Evolutionary conservation across 768 basidiomycete genomes (phyloP), one percentile per base, ranked within the genome.

Genomic region (Suillus plorans): DNA sequence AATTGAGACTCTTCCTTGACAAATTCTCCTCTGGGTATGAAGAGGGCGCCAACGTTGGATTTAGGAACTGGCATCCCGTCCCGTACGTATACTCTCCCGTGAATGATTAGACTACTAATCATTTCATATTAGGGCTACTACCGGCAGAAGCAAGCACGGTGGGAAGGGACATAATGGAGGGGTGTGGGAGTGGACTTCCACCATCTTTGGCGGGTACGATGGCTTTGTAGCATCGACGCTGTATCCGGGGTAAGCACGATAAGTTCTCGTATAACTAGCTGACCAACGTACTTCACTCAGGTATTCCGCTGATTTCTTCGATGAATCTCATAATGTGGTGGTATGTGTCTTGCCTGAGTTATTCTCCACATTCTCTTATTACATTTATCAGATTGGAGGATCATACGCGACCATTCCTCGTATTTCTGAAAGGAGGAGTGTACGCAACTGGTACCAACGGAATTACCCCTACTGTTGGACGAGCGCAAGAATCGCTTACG

Each of bases 161-260:
- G 86, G 87, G 3, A 85, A 80, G 73, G 91, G 92, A 13, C 86
- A 88, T 67, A 98, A 99, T 69, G 97, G 97, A 8, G 97, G 97
- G 6, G 90, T 97, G 18, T 99, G 97, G 95, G 95, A 98, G 80
- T 99, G 96, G 96, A 97, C 97, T 0, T 90, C 90, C 22, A 95
- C 95, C 18, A 69, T 83, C 36, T 84, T 96, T 53, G 89, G 87
- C 25, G 80, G 79, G 34, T 81, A 86, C 66, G 88, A 93, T 2
- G 95, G 94, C 0, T 99, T 90, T 73, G 81, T 81, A 53, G 81
- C 88, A 10, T 95, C 92, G 1, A 76, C 76, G 42, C 72, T 97
- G 58, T 99, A 99, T 74, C 97, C 97, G 31, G 97, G 94, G 81
- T 95, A 79, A 67, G 79, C 67, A 49, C 20, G 13, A 18, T 4